Base-by-base conservation (phyloP, 1,139 yeast genomes). In the Pichia inconspicua region DNA sequence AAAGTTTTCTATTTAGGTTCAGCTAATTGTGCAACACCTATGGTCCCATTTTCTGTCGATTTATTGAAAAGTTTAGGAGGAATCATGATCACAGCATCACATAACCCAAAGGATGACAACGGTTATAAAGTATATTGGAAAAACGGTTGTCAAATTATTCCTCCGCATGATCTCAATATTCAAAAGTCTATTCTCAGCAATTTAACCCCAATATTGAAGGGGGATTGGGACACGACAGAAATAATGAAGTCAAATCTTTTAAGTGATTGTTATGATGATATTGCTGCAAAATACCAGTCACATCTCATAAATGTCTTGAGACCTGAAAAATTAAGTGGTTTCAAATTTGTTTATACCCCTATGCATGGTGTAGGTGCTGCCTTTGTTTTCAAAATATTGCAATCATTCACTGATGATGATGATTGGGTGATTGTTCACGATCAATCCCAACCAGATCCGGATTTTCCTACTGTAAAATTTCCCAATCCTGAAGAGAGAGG, bases 401-500 rank as follows among this genome's bases (percentile, higher is more conserved):
- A 47, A 6, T 12, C 25, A 9, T 42, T 48, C 11, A 32, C 34
- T 3, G 12, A 19, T 17, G 4, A 22, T 48, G 41, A 32, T 4
- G 41, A 48, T 1, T 59, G 70, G 50, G 49, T 58, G 2, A 58
- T 61, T 4, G 90, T 83, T 0, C 55, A 62, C 2, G 78, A 78
- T 55, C 98, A 92, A 63, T 72, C 73, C 4, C 34, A 55, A 0
- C 96, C 97, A 0, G 90, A 92, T 65, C 95, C 97, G 0, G 76
- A 72, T 30, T 92, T 92, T 61, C 78, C 89, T 1, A 86, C 97
- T 0, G 97, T 90, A 9, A 68, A 67, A 43, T 92, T 92, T 61
- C 98, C 98, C 4, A 92, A 92, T 59, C 98, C 98, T 0, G 98
- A 92, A 65, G 98, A 92, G 61, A 78, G 80, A 53, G 97, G 97